A percentile compares a stretch with the other conserved stretches of the same genome.
These are phyloP conservation scores for Naganishia antarctica DNA, from an alignment of 768 basidiomycete species.

Conservation along the genomic window DNA sequence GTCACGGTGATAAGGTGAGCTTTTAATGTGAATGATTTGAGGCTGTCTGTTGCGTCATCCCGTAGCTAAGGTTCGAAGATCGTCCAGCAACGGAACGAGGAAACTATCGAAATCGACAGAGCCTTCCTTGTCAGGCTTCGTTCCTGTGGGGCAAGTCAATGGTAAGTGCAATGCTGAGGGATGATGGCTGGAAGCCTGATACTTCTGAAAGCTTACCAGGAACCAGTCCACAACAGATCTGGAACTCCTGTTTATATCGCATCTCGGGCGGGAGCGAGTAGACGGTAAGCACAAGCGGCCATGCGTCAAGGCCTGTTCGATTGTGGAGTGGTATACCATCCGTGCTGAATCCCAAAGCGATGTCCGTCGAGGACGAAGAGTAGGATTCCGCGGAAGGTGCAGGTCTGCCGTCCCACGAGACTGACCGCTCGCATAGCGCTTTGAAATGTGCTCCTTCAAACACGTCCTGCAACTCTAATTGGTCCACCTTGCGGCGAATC, in stretches of 20 bases:
- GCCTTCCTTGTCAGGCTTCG: slow-evolving; percentile 1
- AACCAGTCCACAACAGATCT: background rate
- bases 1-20: background rate
- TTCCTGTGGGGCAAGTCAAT: too few species aligned
- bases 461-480: background rate
- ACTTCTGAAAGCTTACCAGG: background rate
- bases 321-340: slow-evolving; percentile 7
- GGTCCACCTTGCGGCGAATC: background rate
- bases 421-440: background rate
- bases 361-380: background rate
- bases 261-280: background rate
- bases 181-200: too few species aligned
- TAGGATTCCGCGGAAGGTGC: background rate
- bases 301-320: background rate
- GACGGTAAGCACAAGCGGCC: background rate
- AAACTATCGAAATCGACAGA: background rate
- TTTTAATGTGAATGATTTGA: background rate
- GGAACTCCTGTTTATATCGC: slow-evolving; percentile 1
- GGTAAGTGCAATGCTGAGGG: too few species aligned
- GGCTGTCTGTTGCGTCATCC: background rate
- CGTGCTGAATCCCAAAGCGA: slow-evolving; percentile 4
- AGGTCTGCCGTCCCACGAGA: background rate
- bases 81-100: background rate
- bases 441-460: slow-evolving; percentile 1
- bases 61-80: background rate